Percentiles rank a stretch among this genome's conserved stretches.
phyloP scores from a whole-genome alignment of 371 early-diverging fungal species.

The Apophysomyces sp. region DNA sequence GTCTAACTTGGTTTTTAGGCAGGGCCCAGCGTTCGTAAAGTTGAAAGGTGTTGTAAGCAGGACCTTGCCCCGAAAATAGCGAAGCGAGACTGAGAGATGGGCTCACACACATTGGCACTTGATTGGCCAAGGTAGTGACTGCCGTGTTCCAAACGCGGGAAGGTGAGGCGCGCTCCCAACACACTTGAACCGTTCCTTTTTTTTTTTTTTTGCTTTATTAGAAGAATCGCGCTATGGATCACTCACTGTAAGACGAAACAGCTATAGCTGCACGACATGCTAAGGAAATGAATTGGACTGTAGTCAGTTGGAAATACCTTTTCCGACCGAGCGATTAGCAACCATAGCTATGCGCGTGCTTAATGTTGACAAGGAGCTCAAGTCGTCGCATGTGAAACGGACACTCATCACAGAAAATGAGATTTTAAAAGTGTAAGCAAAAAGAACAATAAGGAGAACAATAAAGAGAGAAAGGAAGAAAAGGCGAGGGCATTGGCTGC shows the following conservation, averaged over 20 bases:
- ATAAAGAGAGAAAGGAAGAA: no score
- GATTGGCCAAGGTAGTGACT: background rate
- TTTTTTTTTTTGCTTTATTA: no score
- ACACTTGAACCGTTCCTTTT: no score
- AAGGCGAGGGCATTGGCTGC: no score
- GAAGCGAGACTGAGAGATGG: no score
- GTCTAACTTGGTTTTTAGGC: background rate
- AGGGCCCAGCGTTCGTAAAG: background rate
- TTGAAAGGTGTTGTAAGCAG: background rate
- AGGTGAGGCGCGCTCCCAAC: no score
- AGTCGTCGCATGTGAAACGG: constrained; percentile 43
- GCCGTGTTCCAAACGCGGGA: background rate
- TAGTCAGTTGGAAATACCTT: constrained; percentile 47
- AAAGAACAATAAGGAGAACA: background rate
- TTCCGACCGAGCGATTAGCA: constrained; percentile 39
- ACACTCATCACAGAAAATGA: constrained; percentile 17
- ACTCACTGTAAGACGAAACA: background rate
- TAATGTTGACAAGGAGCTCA: constrained; percentile 49
- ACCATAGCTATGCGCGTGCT: constrained; percentile 39
- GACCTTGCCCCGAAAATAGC: background rate
- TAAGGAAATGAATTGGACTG: background rate
- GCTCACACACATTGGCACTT: background rate
- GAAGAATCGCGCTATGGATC: no score
- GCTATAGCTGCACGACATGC: background rate
- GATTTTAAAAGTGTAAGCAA: constrained; percentile 28